Evolutionary conservation across 31 red algal species (phyloP).

Genomic region (Odonthalia washingtoniensis): DNA sequence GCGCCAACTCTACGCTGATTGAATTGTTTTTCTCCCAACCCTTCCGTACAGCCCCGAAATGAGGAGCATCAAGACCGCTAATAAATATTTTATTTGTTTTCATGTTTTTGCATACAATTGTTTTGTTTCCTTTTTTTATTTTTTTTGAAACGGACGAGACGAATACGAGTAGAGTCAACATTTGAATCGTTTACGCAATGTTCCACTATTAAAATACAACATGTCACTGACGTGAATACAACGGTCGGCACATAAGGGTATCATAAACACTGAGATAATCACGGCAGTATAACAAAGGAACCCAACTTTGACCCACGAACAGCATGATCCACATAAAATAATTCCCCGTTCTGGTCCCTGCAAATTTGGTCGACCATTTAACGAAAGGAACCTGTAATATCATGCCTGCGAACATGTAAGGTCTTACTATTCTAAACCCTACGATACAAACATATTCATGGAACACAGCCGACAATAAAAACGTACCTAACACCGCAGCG

Average conservation of each 20-base stretch:
- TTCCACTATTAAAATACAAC: no score
- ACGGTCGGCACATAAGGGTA: slow-evolving; percentile 47
- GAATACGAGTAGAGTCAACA: no score
- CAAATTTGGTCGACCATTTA: slow-evolving; percentile 62
- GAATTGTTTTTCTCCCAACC: no score
- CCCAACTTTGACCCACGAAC: slow-evolving; percentile 84
- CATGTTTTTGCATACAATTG: no score
- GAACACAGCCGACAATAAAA: slow-evolving; percentile 79
- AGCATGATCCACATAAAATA: slow-evolving; percentile 88
- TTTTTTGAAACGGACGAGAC: no score
- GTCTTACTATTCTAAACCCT: slow-evolving; percentile 78
- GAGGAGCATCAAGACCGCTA: no score
- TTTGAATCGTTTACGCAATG: no score
- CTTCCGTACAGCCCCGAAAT: no score
- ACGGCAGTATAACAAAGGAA: slow-evolving; percentile 80
- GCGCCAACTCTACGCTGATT: no score
- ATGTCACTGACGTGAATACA: neutral
- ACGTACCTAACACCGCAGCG: slow-evolving; percentile 81
- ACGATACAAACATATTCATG: slow-evolving; percentile 86
- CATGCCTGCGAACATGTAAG: slow-evolving; percentile 87
- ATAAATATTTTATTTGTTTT: no score
- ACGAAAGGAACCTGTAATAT: slow-evolving; percentile 88
- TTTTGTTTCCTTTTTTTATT: no score
- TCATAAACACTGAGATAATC: slow-evolving; percentile 63
- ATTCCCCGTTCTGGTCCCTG: slow-evolving; percentile 73